phyloP scores from a whole-genome alignment of 2,329 filamentous ascomycete genomes.

The Acrocalymma vagum region DNA sequence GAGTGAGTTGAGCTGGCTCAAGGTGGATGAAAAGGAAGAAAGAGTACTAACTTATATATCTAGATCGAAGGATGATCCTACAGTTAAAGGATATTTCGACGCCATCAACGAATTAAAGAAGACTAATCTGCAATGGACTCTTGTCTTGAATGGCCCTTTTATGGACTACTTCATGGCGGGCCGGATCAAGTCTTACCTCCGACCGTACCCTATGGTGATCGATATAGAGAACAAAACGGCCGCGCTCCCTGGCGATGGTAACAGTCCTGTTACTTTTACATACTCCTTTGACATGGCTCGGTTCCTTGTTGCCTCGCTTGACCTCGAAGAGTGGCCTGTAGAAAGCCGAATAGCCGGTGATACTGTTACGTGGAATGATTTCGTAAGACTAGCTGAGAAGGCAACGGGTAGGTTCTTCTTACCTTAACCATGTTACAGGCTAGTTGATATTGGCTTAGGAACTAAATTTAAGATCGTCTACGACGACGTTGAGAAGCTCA shows the following conservation, averaged over 20 bases:
- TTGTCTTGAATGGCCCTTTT: conserved; percentile 36
- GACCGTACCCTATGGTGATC: conserved; percentile 16
- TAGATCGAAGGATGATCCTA: too few species aligned
- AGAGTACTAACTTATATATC: too few species aligned
- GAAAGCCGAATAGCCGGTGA: conserved; percentile 43
- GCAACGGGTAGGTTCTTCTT: conserved; percentile 18
- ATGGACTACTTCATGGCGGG: conserved; percentile 42
- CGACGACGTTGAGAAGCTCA: conserved; percentile 22
- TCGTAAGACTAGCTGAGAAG: conserved; percentile 53
- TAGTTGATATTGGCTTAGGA: conserved; percentile 33
- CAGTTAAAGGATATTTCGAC: too few species aligned
- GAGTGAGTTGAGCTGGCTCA: too few species aligned
- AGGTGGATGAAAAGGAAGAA: too few species aligned
- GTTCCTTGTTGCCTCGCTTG: conserved; percentile 21
- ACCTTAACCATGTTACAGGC: not conserved
- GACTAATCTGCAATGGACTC: conserved; percentile 34
- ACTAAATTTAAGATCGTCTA: conserved; percentile 23
- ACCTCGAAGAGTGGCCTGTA: conserved; percentile 44
- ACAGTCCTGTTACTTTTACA: conserved; percentile 20
- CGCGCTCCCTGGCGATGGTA: conserved; percentile 27
- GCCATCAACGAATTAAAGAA: too few species aligned
- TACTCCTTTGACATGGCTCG: conserved; percentile 24
- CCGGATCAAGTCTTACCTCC: conserved; percentile 25
- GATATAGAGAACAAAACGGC: conserved; percentile 23
- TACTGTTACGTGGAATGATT: conserved; percentile 54